Percentiles rank a stretch among this genome's conserved stretches.
Evolutionary conservation across 1,284 basidiomycete genomes (phyloP).

Genomic region (Ceratobasidium sp.): DNA sequence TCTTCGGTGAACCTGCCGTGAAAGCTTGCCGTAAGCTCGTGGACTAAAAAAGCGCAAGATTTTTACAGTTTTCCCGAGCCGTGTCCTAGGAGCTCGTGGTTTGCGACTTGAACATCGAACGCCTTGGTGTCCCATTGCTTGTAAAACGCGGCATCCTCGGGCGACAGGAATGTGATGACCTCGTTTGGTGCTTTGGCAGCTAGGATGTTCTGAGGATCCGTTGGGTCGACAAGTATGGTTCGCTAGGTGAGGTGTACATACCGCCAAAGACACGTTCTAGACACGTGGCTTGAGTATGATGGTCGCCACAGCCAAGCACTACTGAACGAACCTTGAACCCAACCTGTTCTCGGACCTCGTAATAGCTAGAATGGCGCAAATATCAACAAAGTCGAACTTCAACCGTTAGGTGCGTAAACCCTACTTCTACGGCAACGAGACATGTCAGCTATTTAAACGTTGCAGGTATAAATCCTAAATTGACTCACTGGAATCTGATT

Average conservation of each 20-base stretch:
- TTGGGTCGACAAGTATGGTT: conserved; percentile 20
- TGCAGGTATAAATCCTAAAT: neutral
- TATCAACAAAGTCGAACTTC: neutral
- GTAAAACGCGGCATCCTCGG: conserved; percentile 76
- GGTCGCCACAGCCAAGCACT: neutral
- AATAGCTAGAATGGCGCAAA: conserved; percentile 62
- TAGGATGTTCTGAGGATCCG: conserved; percentile 72
- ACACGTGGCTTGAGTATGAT: conserved; percentile 39
- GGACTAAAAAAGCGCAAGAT: conserved; percentile 53
- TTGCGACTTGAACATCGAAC: conserved; percentile 88
- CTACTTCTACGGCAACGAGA: conserved; percentile 20
- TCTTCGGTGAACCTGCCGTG: conserved; percentile 70
- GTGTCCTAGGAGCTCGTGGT: conserved; percentile 85
- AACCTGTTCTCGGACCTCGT: conserved; percentile 79
- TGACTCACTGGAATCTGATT: conserved; percentile 72
- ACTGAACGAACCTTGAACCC: conserved; percentile 72
- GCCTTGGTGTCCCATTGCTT: conserved; percentile 80
- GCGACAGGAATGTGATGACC: conserved; percentile 83
- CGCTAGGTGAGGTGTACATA: conserved; percentile 56
- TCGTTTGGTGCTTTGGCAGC: conserved; percentile 87
- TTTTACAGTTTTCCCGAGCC: conserved; percentile 56
- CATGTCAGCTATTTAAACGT: neutral
- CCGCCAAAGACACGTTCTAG: conserved; percentile 78
- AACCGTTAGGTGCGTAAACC: neutral
- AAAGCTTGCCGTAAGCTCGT: conserved; percentile 65